Evolutionary conservation across 2,329 filamentous ascomycete genomes (phyloP).

Genomic region (Talaromyces sp.): DNA sequence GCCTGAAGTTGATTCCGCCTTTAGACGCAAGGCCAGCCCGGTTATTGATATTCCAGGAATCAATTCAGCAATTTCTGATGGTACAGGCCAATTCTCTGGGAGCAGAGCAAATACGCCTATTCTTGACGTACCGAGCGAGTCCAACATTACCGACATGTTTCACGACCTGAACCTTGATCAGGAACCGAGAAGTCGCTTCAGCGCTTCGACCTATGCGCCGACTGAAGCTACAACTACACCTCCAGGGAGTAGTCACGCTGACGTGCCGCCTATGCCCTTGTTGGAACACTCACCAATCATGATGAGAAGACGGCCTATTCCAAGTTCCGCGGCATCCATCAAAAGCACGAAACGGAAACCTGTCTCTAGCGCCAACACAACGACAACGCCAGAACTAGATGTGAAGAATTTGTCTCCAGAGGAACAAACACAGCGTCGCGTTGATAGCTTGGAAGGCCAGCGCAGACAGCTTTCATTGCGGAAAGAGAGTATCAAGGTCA

Average conservation of each 20-base stretch:
- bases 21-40: background rate
- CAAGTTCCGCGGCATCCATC: constrained; percentile 25
- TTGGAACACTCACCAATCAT: constrained; percentile 32
- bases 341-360: constrained; percentile 39
- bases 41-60: background rate
- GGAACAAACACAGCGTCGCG: constrained; percentile 56
- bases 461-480: constrained; percentile 62
- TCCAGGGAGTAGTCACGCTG: constrained; percentile 22
- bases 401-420: constrained; percentile 45
- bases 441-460: constrained; percentile 61
- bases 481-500: constrained; percentile 64
- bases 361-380: constrained; percentile 31
- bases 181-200: constrained; percentile 58
- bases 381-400: constrained; percentile 14
- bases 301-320: constrained; percentile 37
- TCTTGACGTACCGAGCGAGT: background rate
- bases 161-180: constrained; percentile 41
- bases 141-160: constrained; percentile 28
- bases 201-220: constrained; percentile 23
- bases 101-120: background rate
- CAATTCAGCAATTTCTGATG: background rate
- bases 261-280: constrained; percentile 29
- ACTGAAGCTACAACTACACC: constrained; percentile 15
- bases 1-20: background rate
- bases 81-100: background rate